phyloP scores from a whole-genome alignment of 2,329 filamentous ascomycete genomes.

The Colletotrichum sp. region DNA sequence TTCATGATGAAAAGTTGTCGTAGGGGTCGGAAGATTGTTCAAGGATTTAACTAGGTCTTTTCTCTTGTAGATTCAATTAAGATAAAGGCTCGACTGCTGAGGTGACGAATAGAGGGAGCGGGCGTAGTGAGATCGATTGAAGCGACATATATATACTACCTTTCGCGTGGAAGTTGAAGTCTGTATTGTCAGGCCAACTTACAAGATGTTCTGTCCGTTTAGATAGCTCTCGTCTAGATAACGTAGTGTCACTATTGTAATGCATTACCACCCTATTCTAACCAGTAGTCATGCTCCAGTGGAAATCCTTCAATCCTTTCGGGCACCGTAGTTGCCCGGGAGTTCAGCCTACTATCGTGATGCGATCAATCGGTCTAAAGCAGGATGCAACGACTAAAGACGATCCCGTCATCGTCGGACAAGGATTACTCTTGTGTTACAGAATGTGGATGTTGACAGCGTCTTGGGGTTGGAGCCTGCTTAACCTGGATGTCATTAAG shows the following conservation, averaged over 20 bases:
- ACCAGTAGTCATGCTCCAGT: neutral
- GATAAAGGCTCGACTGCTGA: neutral
- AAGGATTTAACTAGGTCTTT: neutral
- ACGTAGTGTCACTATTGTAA: neutral
- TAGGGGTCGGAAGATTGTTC: neutral
- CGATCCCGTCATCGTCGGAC: no score
- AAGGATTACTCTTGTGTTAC: no score
- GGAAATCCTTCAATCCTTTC: neutral
- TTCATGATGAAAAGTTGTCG: neutral
- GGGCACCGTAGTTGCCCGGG: neutral
- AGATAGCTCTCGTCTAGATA: neutral
- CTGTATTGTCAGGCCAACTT: neutral
- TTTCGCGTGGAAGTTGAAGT: neutral
- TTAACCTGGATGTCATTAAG: neutral
- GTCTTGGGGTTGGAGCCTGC: neutral
- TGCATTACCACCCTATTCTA: neutral
- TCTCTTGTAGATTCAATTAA: neutral
- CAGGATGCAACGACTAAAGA: neutral
- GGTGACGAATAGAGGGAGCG: neutral
- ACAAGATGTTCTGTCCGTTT: neutral
- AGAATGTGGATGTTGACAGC: neutral
- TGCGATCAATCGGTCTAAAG: neutral
- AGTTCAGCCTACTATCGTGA: neutral
- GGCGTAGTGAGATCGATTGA: neutral
- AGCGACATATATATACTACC: neutral